These are phyloP conservation scores for Ogataea nonfermentans DNA, from an alignment of 805 yeast species.

Conservation along the genomic window DNA sequence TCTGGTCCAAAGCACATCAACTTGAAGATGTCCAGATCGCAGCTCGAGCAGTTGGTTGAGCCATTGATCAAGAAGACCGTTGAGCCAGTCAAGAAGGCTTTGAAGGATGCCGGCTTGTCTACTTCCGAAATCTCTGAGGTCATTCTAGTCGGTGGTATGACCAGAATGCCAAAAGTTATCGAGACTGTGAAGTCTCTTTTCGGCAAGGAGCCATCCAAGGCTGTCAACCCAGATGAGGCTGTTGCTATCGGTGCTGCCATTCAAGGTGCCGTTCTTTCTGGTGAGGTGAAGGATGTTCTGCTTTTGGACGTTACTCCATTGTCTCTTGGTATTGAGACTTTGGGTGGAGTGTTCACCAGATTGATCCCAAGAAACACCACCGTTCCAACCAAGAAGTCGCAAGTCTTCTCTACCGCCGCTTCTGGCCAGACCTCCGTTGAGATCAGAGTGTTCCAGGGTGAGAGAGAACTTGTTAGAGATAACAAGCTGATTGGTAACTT, in stretches of 20 bases:
- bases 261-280: conserved; percentile 83
- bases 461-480: conserved; percentile 96
- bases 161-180: conserved; percentile 81
- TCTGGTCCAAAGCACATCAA: conserved; percentile 57
- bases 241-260: conserved; percentile 89
- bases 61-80: conserved; percentile 66
- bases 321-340: conserved; percentile 94
- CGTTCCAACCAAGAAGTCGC: conserved; percentile 94
- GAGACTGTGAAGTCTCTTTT: conserved; percentile 58
- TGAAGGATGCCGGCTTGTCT: conserved; percentile 69
- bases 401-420: conserved; percentile 93
- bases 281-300: conserved; percentile 76
- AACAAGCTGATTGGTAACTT: conserved; percentile 97
- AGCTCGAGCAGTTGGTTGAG: conserved; percentile 64
- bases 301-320: conserved; percentile 82
- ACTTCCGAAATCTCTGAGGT: conserved; percentile 70
- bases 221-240: conserved; percentile 90
- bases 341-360: conserved; percentile 96
- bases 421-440: conserved; percentile 96
- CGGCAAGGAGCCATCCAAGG: conserved; percentile 63
- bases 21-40: conserved; percentile 57
- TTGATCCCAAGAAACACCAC: conserved; percentile 92
- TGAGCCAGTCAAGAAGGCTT: conserved; percentile 70
- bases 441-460: conserved; percentile 99
- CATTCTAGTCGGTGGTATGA: conserved; percentile 84